These are phyloP conservation scores for Aspergillus diversus DNA, from an alignment of 495 filamentous ascomycete species.

Conservation along the genomic window DNA sequence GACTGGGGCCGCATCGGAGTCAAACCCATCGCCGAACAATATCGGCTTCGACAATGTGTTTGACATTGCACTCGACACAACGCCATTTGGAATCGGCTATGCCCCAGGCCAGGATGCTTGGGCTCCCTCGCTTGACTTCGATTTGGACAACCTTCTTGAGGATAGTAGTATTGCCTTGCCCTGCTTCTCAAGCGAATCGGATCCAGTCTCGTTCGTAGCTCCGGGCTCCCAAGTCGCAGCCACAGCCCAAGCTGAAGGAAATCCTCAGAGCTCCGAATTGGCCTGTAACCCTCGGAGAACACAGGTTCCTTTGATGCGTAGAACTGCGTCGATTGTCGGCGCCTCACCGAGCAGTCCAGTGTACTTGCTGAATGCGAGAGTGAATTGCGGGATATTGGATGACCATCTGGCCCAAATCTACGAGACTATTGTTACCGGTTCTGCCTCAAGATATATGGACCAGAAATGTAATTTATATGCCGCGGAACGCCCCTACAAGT, in stretches of 20 bases:
- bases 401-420: conserved; percentile 25
- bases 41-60: background rate
- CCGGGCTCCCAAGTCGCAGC: background rate
- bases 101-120: background rate
- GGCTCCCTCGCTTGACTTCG: background rate
- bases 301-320: background rate
- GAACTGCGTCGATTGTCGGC: background rate
- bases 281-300: background rate
- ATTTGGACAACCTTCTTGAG: background rate
- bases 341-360: conserved; percentile 26
- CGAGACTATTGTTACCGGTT: conserved; percentile 27
- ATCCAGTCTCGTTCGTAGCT: background rate
- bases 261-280: background rate
- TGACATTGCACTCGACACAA: background rate
- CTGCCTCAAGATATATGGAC: conserved; percentile 27
- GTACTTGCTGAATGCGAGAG: conserved; percentile 29
- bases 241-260: background rate
- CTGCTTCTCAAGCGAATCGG: background rate
- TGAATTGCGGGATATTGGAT: conserved; percentile 27
- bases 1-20: background rate
- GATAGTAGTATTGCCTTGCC: background rate
- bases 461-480: conserved; percentile 30
- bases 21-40: too few species aligned
- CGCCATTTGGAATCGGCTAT: background rate
- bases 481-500: conserved; percentile 22